These are phyloP conservation scores for Alternaria ventricosa DNA, from an alignment of 2,329 filamentous ascomycete species.

Conservation along the genomic window DNA sequence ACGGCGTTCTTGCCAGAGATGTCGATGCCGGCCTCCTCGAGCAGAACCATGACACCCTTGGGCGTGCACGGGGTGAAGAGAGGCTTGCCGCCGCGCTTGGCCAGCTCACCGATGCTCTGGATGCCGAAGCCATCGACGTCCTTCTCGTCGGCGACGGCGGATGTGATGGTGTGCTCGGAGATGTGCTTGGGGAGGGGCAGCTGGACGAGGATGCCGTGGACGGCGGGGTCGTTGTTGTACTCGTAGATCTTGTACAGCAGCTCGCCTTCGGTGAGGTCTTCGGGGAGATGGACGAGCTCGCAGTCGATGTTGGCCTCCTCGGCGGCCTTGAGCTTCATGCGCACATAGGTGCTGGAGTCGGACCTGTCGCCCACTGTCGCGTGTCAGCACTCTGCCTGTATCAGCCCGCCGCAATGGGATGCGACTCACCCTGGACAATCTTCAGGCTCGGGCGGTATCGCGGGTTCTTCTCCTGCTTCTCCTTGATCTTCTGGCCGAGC, in stretches of 20 bases:
- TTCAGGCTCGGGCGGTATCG: conserved; percentile 88
- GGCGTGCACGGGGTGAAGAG: conserved; percentile 95
- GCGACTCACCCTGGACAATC: conserved; percentile 83
- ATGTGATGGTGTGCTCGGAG: conserved; percentile 88
- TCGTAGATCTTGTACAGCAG: conserved; percentile 80
- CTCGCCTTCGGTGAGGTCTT: conserved; percentile 81
- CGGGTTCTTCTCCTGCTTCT: conserved; percentile 82
- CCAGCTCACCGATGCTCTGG: conserved; percentile 92
- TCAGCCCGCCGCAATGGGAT: conserved; percentile 5
- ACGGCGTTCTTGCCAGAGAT: conserved; percentile 91
- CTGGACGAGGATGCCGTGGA: conserved; percentile 95
- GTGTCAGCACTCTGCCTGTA: conserved; percentile 8
- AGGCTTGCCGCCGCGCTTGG: conserved; percentile 89
- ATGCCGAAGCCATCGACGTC: conserved; percentile 98
- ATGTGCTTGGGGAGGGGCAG: conserved; percentile 88
- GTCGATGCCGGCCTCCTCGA: conserved; percentile 83
- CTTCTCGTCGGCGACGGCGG: conserved; percentile 89
- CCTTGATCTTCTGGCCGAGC: conserved; percentile 78
- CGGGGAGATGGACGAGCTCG: conserved; percentile 82
- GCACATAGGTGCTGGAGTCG: conserved; percentile 97
- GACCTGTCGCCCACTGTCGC: conserved; percentile 82
- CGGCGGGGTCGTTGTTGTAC: conserved; percentile 83
- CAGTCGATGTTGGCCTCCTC: conserved; percentile 92
- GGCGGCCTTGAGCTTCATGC: conserved; percentile 99
- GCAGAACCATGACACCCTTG: conserved; percentile 93